Evolutionary conservation across 2,329 filamentous ascomycete species (phyloP), one percentile per base, ranked within the genome.

Genomic region (Sporothrix globosa): DNA sequence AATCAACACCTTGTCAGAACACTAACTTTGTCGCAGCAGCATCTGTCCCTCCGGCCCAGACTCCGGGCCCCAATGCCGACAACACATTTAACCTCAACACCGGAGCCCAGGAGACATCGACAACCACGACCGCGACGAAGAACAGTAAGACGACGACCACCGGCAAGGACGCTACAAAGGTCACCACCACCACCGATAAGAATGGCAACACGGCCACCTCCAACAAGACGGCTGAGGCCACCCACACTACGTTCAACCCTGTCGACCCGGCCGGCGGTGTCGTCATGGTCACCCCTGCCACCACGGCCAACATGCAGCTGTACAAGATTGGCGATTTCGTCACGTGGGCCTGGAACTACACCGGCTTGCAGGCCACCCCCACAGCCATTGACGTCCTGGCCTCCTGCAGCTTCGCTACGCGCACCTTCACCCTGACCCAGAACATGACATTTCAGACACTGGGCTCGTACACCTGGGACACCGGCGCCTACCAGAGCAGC

Each of bases 291-390:
- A 84, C 82, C 1, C 88, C 88, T 0, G 79, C 82, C 52, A 78
- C 81, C 7, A 82, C 80, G 3, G 76, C 79, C 13, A 80, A 81
- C 34, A 81, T 82, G 11, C 81, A 84, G 71, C 82, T 88, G 53
- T 89, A 86, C 82, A 87, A 87, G 76, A 87, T 90, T 72, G 85
- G 86, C 72, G 84, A 89, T 75, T 81, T 81, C 58, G 80, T 89
- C 56, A 90, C 87, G 17, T 88, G 86, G 78, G 83, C 80, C 61
- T 91, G 88, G 87, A 90, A 90, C 79, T 90, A 90, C 80, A 90
- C 88, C 3, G 84, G 84, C 58, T 78, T 91, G 41, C 81, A 83
- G 69, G 86, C 80, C 34, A 85, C 82, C 1, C 88, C 88, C 1
- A 87, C 85, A 3, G 88, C 87, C 53, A 76, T 91, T 70, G 87